Evolutionary conservation across 2,329 filamentous ascomycete species (phyloP).

Genomic region (Nannizziopsis arthrosporioides): DNA sequence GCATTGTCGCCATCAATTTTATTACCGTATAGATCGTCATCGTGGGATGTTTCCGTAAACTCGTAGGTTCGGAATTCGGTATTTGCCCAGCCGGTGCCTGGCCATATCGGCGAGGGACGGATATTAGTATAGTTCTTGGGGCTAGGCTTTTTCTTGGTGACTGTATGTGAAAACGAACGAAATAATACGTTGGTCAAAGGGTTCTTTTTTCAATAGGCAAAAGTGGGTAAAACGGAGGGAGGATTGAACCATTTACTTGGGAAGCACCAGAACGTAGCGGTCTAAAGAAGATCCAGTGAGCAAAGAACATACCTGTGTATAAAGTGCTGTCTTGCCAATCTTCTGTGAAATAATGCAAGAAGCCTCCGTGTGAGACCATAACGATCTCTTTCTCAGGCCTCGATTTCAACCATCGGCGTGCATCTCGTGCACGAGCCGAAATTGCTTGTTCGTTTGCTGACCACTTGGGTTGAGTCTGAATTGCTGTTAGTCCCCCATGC

Average conservation of each 20-base stretch:
- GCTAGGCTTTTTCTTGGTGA: slow-evolving; percentile 16
- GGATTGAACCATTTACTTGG: background rate
- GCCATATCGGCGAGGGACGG: slow-evolving; percentile 13
- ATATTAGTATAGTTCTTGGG: slow-evolving; percentile 17
- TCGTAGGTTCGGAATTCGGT: slow-evolving; percentile 59
- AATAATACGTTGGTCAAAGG: slow-evolving; percentile 6
- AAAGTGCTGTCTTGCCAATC: slow-evolving; percentile 56
- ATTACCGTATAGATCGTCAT: slow-evolving; percentile 35
- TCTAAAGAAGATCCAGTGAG: background rate
- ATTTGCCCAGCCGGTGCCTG: slow-evolving; percentile 63
- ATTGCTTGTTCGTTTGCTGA: slow-evolving; percentile 42
- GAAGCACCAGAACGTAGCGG: background rate
- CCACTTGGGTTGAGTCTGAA: slow-evolving; percentile 32
- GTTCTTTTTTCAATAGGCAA: slow-evolving; percentile 1
- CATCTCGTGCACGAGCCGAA: slow-evolving; percentile 48
- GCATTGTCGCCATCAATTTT: slow-evolving; percentile 31
- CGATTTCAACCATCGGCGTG: slow-evolving; percentile 46
- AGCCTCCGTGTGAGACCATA: slow-evolving; percentile 70
- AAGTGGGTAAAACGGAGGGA: background rate
- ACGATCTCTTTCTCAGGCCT: slow-evolving; percentile 55
- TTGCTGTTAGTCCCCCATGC: background rate
- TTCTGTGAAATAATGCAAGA: slow-evolving; percentile 73
- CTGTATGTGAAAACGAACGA: slow-evolving; percentile 12
- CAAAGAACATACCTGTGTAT: slow-evolving; percentile 31
- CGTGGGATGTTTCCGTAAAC: slow-evolving; percentile 45